Base-by-base conservation (phyloP, 805 yeast species). In the Citeromyces nyonsensis region DNA sequence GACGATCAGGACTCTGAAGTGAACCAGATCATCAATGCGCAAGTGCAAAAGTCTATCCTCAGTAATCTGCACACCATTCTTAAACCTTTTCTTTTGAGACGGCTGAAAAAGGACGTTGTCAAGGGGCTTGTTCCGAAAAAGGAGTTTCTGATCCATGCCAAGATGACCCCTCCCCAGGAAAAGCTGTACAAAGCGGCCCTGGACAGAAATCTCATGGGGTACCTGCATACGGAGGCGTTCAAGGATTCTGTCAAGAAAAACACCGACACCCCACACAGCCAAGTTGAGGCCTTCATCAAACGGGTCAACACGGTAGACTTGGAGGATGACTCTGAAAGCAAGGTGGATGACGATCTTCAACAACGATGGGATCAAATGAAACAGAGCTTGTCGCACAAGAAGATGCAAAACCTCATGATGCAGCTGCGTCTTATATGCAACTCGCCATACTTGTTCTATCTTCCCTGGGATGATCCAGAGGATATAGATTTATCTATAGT, bases 361-460 rank as follows among this genome's bases (percentile, higher is more conserved):
- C 33, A 35, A 15, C 44, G 46, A 24, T 54, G 43, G 47, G 40
- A 48, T 11, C 47, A 53, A 31, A 49, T 62, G 5, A 48, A 49
- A 15, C 56, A 48, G 26, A 66, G 66, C 36, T 48, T 75, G 5
- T 56, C 57, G 12, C 53, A 57, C 25, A 76, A 75, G 41, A 62
- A 61, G 32, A 55, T 82, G 33, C 75, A 69, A 39, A 83, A 82
- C 43, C 44, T 72, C 43, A 61, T 80, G 56, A 83, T 86, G 83
- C 96, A 86, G 51, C 59, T 86, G 33, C 62, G 98, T 29, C 71
- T 76, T 36, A 68, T 83, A 6, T 85, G 95, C 42, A 77, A 84
- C 45, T 78, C 95, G 0, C 95, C 96, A 0, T 80, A 78, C 45
- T 49, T 81, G 28, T 83, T 80, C 47, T 83, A 76, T 53, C 78